phyloP scores from a whole-genome alignment of 352 stramenopile genomes.

The Saprolegnia parasitica region DNA sequence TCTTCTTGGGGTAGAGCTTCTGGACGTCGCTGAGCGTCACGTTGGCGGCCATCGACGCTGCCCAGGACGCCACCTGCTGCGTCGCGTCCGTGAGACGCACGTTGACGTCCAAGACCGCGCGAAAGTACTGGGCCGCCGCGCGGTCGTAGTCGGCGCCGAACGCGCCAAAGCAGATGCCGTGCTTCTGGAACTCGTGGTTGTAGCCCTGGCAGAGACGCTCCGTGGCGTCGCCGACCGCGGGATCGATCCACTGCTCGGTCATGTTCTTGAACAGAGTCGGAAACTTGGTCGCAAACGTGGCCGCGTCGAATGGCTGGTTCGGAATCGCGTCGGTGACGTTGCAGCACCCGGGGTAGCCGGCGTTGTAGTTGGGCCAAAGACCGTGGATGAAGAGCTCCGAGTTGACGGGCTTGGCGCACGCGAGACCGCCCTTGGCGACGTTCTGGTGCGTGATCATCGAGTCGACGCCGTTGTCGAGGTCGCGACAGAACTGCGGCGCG shows the following conservation, averaged over 20 bases:
- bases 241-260: slow-evolving; percentile 59
- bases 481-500: slow-evolving; percentile 73
- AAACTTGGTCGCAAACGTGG: slow-evolving; percentile 40
- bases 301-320: slow-evolving; percentile 56
- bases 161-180: slow-evolving; percentile 68
- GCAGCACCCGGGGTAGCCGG: slow-evolving; percentile 61
- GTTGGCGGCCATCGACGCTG: slow-evolving; percentile 20
- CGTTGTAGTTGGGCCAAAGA: slow-evolving; percentile 68
- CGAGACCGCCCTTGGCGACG: slow-evolving; percentile 55
- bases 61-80: neutral
- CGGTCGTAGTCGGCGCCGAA: slow-evolving; percentile 46
- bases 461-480: slow-evolving; percentile 61
- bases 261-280: slow-evolving; percentile 44
- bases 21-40: slow-evolving; percentile 37
- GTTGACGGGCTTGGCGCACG: slow-evolving; percentile 41
- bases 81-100: neutral
- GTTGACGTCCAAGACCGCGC: slow-evolving; percentile 41
- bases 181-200: slow-evolving; percentile 82
- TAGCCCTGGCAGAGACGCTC: slow-evolving; percentile 74
- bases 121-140: slow-evolving; percentile 55
- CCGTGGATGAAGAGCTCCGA: slow-evolving; percentile 65
- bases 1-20: slow-evolving; percentile 50
- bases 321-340: slow-evolving; percentile 47
- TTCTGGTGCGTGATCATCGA: slow-evolving; percentile 78
- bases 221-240: slow-evolving; percentile 46